Evolutionary conservation across 148 eudicot genomes (phyloP).

Genomic region (Silene latifolia): DNA sequence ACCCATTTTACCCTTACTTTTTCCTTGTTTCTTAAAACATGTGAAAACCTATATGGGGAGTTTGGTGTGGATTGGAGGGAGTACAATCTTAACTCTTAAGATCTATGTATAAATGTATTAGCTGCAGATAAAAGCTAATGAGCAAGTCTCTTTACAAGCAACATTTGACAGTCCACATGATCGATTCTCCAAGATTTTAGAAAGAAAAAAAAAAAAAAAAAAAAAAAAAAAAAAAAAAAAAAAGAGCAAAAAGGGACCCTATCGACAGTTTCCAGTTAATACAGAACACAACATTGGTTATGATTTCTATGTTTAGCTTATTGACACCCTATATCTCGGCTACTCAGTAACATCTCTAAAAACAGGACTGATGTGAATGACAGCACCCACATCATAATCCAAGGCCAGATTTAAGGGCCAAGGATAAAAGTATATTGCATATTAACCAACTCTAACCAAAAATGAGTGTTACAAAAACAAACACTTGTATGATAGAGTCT

Average conservation of each 20-base stretch:
- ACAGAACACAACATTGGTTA: neutral
- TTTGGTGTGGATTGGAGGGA: no score
- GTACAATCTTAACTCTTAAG: no score
- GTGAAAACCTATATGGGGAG: no score
- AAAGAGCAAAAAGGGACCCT: neutral
- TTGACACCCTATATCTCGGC: neutral
- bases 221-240: no score
- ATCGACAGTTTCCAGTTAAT: neutral
- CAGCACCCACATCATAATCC: neutral
- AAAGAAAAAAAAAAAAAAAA: no score
- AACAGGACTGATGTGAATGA: neutral
- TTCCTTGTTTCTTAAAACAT: no score
- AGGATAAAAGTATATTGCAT: neutral
- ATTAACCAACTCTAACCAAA: constrained; percentile 1
- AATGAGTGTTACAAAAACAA: neutral
- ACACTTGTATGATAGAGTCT: neutral
- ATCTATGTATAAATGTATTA: neutral
- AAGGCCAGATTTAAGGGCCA: neutral
- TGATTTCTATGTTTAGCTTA: neutral
- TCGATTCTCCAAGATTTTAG: neutral
- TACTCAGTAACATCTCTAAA: neutral
- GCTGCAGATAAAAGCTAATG: neutral
- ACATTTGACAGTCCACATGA: neutral
- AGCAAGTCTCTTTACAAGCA: constrained; percentile 1
- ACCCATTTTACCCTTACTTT: no score